These are phyloP conservation scores for Hortiboletus campestris DNA, from an alignment of 768 basidiomycete species.

Conservation along the genomic window DNA sequence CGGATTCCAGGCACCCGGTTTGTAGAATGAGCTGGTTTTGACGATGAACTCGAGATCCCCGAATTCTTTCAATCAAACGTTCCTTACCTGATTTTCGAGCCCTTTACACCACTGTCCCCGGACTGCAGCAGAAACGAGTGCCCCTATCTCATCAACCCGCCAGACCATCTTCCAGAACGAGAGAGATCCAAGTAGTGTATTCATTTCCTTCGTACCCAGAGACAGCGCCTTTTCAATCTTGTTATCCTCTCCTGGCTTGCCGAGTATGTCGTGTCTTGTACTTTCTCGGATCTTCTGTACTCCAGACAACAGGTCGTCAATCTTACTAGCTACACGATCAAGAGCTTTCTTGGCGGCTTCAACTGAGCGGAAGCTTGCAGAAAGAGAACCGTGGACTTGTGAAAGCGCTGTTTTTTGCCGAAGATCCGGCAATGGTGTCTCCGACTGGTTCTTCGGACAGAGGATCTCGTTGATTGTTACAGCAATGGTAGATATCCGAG, in stretches of 20 bases:
- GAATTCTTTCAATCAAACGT: background rate
- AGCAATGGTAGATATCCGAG: constrained; percentile 53
- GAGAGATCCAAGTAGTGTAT: constrained; percentile 30
- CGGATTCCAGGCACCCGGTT: constrained; percentile 52
- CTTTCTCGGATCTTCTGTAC: constrained; percentile 41
- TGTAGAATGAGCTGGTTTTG: constrained; percentile 56
- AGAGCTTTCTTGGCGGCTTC: constrained; percentile 31
- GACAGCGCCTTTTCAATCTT: constrained; percentile 30
- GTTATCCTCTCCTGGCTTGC: constrained; percentile 21
- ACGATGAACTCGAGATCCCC: background rate
- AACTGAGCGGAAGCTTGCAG: constrained; percentile 36
- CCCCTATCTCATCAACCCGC: constrained; percentile 41
- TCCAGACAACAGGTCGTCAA: constrained; percentile 37
- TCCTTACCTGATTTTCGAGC: constrained; percentile 49
- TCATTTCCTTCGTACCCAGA: constrained; percentile 30
- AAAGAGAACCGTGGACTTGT: constrained; percentile 41
- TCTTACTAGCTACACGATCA: constrained; percentile 34
- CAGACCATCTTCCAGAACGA: constrained; percentile 41
- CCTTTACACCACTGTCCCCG: constrained; percentile 40
- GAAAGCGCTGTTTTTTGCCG: constrained; percentile 38
- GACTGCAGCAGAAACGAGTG: constrained; percentile 33
- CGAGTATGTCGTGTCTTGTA: constrained; percentile 40
- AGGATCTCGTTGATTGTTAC: constrained; percentile 34
- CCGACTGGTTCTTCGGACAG: background rate
- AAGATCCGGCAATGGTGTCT: constrained; percentile 23